These are phyloP conservation scores for Arxiozyma heterogenica DNA, from an alignment of 1,139 yeast genomes.

Conservation along the genomic window DNA sequence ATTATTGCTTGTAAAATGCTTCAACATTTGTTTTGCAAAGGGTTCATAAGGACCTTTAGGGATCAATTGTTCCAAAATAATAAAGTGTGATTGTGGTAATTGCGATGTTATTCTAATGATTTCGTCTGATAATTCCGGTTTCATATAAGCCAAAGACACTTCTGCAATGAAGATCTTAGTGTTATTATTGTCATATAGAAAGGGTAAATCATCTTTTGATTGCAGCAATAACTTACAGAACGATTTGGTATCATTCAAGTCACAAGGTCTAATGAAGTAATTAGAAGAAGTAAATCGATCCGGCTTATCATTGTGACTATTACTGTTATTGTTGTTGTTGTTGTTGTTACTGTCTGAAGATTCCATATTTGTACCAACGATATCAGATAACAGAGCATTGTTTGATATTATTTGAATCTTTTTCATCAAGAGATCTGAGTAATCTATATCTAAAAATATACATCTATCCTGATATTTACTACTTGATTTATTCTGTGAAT, in stretches of 20 bases:
- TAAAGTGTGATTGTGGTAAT: slow-evolving; percentile 48
- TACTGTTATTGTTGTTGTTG: no score
- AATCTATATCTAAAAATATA: slow-evolving; percentile 63
- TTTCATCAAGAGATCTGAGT: slow-evolving; percentile 53
- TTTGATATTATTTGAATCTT: slow-evolving; percentile 45
- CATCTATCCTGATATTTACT: slow-evolving; percentile 27
- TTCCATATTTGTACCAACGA: slow-evolving; percentile 35
- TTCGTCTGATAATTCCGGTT: slow-evolving; percentile 55
- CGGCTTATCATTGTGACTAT: no score
- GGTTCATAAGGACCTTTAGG: slow-evolving; percentile 58
- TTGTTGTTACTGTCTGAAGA: slow-evolving; percentile 1
- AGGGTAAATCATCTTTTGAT: slow-evolving; percentile 3
- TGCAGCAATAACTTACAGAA: slow-evolving; percentile 36
- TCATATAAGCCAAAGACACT: slow-evolving; percentile 77
- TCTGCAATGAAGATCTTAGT: slow-evolving; percentile 65
- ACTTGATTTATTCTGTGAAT: slow-evolving; percentile 26
- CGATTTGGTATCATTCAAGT: slow-evolving; percentile 43
- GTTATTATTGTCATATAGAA: slow-evolving; percentile 27
- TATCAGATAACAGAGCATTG: slow-evolving; percentile 39
- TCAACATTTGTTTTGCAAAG: slow-evolving; percentile 66
- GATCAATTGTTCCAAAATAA: slow-evolving; percentile 62
- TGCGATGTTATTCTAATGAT: slow-evolving; percentile 44
- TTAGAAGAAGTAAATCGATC: slow-evolving; percentile 35
- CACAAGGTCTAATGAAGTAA: slow-evolving; percentile 64
- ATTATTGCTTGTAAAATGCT: slow-evolving; percentile 56